Conservation (phyloP, 1,284 basidiomycete species). For the Heimioporus punctisporus region DNA sequence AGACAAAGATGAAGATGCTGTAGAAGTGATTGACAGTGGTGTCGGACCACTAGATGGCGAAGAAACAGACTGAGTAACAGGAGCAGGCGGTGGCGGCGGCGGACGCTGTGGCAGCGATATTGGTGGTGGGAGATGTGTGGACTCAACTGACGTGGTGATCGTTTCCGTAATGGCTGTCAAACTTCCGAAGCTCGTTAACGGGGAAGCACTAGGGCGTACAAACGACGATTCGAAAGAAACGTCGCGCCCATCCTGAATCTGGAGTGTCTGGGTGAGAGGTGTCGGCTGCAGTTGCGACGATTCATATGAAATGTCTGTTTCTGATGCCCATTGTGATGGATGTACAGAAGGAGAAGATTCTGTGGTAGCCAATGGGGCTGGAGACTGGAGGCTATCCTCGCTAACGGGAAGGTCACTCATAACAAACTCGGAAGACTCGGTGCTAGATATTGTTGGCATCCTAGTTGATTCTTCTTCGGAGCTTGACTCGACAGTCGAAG, state of each 20-base stretch:
- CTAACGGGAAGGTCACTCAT: slow-evolving; percentile 28
- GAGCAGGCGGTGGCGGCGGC: background rate
- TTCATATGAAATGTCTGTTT: slow-evolving; percentile 68
- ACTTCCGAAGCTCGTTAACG: slow-evolving; percentile 33
- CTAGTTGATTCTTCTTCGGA: slow-evolving; percentile 24
- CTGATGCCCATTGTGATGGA: slow-evolving; percentile 54
- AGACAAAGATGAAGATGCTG: slow-evolving; percentile 39
- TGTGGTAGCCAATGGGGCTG: slow-evolving; percentile 24
- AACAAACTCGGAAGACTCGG: slow-evolving; percentile 35
- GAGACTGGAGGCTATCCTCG: slow-evolving; percentile 27
- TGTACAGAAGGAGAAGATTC: slow-evolving; percentile 40
- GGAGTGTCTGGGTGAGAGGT: slow-evolving; percentile 60
- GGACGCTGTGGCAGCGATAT: slow-evolving; percentile 7
- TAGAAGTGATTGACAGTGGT: slow-evolving; percentile 24
- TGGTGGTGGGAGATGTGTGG: slow-evolving; percentile 5
- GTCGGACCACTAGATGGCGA: slow-evolving; percentile 33
- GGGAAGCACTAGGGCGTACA: slow-evolving; percentile 51
- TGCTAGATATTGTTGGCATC: slow-evolving; percentile 20
- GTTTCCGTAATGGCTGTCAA: slow-evolving; percentile 40
- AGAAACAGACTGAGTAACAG: slow-evolving; percentile 13
- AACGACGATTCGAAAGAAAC: slow-evolving; percentile 63
- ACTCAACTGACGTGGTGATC: slow-evolving; percentile 29
- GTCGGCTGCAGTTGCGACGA: slow-evolving; percentile 69
- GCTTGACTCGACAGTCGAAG: slow-evolving; percentile 23
- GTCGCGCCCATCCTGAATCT: slow-evolving; percentile 59